Conservation (phyloP, 140 eudicot genomes). For the Senecio squalidus region DNA sequence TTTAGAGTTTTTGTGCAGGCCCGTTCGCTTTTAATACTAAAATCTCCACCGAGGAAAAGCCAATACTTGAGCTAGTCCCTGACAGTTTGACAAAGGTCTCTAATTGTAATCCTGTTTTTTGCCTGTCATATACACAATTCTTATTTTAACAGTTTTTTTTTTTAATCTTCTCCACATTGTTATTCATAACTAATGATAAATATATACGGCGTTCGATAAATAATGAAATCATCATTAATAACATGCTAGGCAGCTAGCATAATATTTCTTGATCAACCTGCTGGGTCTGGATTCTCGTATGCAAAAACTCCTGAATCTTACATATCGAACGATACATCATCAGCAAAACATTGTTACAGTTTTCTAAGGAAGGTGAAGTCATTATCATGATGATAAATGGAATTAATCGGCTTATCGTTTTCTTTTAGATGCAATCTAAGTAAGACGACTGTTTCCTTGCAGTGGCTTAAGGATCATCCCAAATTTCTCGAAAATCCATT, state of each 20-base stretch:
- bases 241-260: conserved; percentile 20
- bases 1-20: conserved; percentile 12
- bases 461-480: conserved; percentile 60
- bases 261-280: conserved; percentile 23
- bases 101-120: not conserved
- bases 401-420: not conserved
- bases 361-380: conserved; percentile 19
- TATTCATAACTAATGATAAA: no score
- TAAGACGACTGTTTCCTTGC: conserved; percentile 7
- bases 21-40: conserved; percentile 2
- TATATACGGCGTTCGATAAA: not conserved
- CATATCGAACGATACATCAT: conserved; percentile 7
- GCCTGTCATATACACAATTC: not conserved
- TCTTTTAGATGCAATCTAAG: not conserved
- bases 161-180: no score
- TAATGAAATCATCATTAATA: no score
- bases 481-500: conserved; percentile 35
- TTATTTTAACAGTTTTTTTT: no score
- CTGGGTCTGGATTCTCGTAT: no score
- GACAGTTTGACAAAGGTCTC: conserved; percentile 21
- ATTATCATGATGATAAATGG: not conserved
- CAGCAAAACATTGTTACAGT: not conserved
- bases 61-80: conserved; percentile 11
- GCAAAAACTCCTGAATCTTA: conserved; percentile 14
- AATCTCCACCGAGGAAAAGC: conserved; percentile 6